phyloP scores from a whole-genome alignment of 768 basidiomycete species.

The Podaxis sp. region DNA sequence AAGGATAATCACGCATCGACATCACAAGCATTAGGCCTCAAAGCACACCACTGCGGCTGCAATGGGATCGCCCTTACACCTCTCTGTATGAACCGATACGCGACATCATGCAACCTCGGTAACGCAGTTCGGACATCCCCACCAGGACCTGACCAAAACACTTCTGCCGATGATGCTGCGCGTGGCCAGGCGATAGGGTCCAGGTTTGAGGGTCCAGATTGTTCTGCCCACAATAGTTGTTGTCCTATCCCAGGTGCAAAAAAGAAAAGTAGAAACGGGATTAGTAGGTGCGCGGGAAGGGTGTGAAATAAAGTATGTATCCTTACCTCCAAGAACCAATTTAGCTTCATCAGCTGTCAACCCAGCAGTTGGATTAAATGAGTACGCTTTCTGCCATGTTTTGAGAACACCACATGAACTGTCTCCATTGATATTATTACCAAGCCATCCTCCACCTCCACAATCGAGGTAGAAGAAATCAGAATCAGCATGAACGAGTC shows the following conservation, averaged over 20 bases:
- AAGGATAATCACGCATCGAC: constrained; percentile 12
- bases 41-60: constrained; percentile 73
- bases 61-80: constrained; percentile 61
- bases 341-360: constrained; percentile 44
- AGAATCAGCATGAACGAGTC: constrained; percentile 66
- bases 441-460: constrained; percentile 72
- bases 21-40: constrained; percentile 32
- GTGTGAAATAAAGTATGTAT: neutral
- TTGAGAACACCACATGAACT: constrained; percentile 83
- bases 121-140: constrained; percentile 50
- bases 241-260: constrained; percentile 67
- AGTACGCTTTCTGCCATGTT: constrained; percentile 67
- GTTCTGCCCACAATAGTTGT: constrained; percentile 74
- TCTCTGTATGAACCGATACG: constrained; percentile 57
- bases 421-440: constrained; percentile 44
- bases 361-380: constrained; percentile 54
- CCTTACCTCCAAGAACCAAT: constrained; percentile 68
- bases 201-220: constrained; percentile 57
- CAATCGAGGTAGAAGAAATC: constrained; percentile 85
- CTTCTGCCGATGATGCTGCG: constrained; percentile 67
- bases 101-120: constrained; percentile 67
- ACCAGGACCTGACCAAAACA: constrained; percentile 67
- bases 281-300: neutral
- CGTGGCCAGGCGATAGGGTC: constrained; percentile 73
- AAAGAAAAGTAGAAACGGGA: constrained; percentile 37